Evolutionary conservation across 2,329 filamentous ascomycete species (phyloP).

Genomic region (Colletotrichum graminicola): DNA sequence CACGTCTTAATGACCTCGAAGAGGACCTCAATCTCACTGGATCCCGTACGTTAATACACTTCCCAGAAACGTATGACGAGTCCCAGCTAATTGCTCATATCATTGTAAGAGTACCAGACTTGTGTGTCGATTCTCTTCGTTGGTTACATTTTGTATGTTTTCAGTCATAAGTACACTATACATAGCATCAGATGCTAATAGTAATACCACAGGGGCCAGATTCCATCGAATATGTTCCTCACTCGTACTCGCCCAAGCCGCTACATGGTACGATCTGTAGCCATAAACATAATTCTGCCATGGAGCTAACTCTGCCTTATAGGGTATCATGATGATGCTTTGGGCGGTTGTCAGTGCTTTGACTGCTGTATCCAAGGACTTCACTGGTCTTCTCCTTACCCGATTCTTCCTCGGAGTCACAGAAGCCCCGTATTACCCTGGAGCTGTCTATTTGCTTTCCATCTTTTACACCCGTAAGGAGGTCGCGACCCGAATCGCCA

Average conservation of each 20-base stretch:
- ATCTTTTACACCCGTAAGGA: constrained; percentile 77
- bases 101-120: constrained; percentile 48
- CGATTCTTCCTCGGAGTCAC: constrained; percentile 53
- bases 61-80: too few relatives aligned
- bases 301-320: background rate
- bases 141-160: constrained; percentile 44
- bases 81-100: background rate
- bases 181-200: background rate
- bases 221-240: constrained; percentile 43
- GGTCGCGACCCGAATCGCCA: constrained; percentile 71
- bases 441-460: constrained; percentile 64
- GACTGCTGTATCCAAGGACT: constrained; percentile 52
- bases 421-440: constrained; percentile 47
- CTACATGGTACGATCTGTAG: constrained; percentile 34
- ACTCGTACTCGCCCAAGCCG: constrained; percentile 41
- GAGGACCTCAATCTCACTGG: constrained; percentile 43
- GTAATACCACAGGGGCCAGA: constrained; percentile 29
- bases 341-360: constrained; percentile 42
- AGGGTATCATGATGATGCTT: constrained; percentile 43
- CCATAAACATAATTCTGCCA: accelerated
- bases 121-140: constrained; percentile 53
- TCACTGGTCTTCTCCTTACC: constrained; percentile 50
- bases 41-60: constrained; percentile 20
- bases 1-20: constrained; percentile 44
- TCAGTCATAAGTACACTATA: accelerated